Conservation (phyloP, 306 rosid genomes). For the Myrica gale region DNA sequence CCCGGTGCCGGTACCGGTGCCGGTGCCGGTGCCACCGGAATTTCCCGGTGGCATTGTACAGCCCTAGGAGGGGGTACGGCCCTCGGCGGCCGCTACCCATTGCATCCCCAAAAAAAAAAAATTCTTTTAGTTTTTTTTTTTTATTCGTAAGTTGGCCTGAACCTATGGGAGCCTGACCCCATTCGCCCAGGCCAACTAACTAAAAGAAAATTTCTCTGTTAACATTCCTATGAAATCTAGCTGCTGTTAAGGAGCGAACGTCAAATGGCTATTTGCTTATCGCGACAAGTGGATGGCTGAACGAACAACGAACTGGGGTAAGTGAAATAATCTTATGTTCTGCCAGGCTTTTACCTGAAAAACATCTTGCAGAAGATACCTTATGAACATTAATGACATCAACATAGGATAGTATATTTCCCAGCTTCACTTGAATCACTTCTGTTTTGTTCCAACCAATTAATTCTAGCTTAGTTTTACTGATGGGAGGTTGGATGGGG, state of each 20-base stretch:
- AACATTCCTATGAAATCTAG: slow-evolving; percentile 42
- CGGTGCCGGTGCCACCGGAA: too few species aligned
- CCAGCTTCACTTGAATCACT: background rate
- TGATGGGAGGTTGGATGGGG: slow-evolving; percentile 23
- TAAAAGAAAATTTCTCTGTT: too few species aligned
- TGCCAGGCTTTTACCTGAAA: slow-evolving; percentile 10
- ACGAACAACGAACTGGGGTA: slow-evolving; percentile 97
- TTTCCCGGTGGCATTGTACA: too few species aligned
- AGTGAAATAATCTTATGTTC: slow-evolving; percentile 34
- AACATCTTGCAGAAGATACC: slow-evolving; percentile 8
- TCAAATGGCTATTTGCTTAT: slow-evolving; percentile 93
- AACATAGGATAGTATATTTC: background rate
- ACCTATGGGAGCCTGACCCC: too few species aligned
- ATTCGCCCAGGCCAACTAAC: too few species aligned
- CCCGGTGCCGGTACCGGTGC: too few species aligned
- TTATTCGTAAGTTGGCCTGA: too few species aligned
- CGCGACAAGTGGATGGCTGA: slow-evolving; percentile 95
- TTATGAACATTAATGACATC: background rate
- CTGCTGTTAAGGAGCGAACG: slow-evolving; percentile 57
- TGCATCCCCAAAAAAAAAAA: too few species aligned
- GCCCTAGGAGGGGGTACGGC: too few species aligned
- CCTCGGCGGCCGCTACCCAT: too few species aligned
- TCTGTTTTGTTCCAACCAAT: slow-evolving; percentile 6
- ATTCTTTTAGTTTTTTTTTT: too few species aligned
- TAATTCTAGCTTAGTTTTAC: slow-evolving; percentile 7